Base-by-base conservation (phyloP, 2,329 filamentous ascomycete genomes). In the Cladobotryum mycophilum region DNA sequence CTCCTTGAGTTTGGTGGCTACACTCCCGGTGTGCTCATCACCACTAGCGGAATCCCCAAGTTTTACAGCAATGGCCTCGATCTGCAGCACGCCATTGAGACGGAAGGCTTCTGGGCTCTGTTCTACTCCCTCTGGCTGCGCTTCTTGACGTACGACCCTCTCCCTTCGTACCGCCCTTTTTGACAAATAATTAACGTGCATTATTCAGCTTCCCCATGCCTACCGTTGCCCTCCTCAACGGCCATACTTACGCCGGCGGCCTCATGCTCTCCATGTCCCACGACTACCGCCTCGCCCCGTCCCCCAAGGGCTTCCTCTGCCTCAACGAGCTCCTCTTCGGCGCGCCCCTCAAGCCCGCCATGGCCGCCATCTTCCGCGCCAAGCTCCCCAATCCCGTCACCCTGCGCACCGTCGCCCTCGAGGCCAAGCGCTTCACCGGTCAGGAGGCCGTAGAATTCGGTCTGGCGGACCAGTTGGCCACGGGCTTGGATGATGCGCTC, bases 31-130 rank as follows among this genome's bases (percentile, higher is more conserved):
- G 87, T 91, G 5, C 75, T 93, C 13, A 73, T 91, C 52, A 92
- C 88, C 5, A 92, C 88, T 0, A 87, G 83, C 40, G 80, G 76
- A 44, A 86, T 91, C 52, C 65, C 73, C 47, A 93, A 93, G 64
- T 92, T 92, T 74, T 93, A 86, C 72, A 85, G 79, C 66, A 92
- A 92, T 69, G 88, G 88, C 0, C 76, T 93, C n/a, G 86, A 93
- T 65, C 78, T 91, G 13, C 75, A 81, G 37, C 79, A 87, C 63
- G 85, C 82, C n/a, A 61, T 75, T 34, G 67, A 69, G 30, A 80
- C 79, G 1, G 75, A 80, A 1, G 75, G 74, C 3, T 92, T 86
- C 72, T 81, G 82, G 60, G 69, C 79, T 12, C 73, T 74, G 46
- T 68, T 90, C 11, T 90, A 83, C 68, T 72, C 72, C 13, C 65